Evolutionary conservation across 1,284 basidiomycete genomes (phyloP), one percentile per base, ranked within the genome.

Genomic region (Tremellales sp.): DNA sequence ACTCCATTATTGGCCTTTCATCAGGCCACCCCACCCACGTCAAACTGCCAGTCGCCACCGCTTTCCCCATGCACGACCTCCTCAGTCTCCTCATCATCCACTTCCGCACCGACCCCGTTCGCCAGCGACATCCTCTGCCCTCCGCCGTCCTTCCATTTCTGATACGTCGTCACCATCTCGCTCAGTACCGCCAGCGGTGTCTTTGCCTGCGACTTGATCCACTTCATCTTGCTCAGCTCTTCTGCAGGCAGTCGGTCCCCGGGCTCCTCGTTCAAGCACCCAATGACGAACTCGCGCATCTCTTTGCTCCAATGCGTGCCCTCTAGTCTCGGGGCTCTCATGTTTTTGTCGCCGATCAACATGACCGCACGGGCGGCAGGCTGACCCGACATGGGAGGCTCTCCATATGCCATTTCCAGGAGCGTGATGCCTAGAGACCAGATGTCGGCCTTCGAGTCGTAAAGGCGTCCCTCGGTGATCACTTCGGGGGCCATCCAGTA

Each of bases 401-500:
- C 76, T 51, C 63, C 77, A 60, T 78, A 75, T 50, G 85, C 82
- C 84, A 97, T 94, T 71, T 97, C 93, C 62, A 88, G 91, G 18
- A 94, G 79, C 68, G 92, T 87, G 66, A 97, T 94, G 5, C 93
- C 93, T 48, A 97, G 74, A 62, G 88, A 91, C 93, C 93, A 97
- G 36, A 97, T 90, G 63, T 97, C 94, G 4, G 93, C 94, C 70
- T 93, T 94, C 43, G 87, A 86, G 64, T 98, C 93, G 72, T 98
- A 98, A 36, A 85, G 78, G 27, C 87, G 83, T 3, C 86, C 83
- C 32, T 85, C 83, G 52, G 90, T 86, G 14, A 94, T 87, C 5
- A 97, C 91, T 72, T 97, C 94, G 0, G 93, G 93, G 0, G 93
- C 93, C 94, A 97, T 97, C 93, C 93, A 97, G 68, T 94, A 90